Percentiles rank a stretch among this genome's conserved stretches.
These are phyloP conservation scores for Nothopassalora personata DNA, from an alignment of 2,329 filamentous ascomycete genomes.

Conservation along the genomic window DNA sequence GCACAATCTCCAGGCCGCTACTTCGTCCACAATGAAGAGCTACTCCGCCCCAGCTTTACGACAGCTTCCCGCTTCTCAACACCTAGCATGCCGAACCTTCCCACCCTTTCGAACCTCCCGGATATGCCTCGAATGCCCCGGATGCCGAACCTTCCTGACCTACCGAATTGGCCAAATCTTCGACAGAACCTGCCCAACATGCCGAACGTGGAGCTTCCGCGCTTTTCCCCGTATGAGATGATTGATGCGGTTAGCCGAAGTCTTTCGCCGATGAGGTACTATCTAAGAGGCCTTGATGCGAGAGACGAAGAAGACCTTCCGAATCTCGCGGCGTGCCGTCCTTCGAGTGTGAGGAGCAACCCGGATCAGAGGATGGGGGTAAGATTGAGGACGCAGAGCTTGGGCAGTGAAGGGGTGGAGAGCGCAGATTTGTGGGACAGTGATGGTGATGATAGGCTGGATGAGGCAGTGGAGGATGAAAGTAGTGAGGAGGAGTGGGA, in stretches of 20 bases:
- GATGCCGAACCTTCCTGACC: constrained; percentile 28
- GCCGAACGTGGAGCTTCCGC: constrained; percentile 33
- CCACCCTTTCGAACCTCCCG: constrained; percentile 16
- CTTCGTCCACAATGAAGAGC: constrained; percentile 29
- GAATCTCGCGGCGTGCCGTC: constrained; percentile 1
- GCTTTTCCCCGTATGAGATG: constrained; percentile 43
- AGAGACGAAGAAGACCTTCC: constrained; percentile 11
- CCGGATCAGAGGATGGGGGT: neutral
- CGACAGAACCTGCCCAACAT: constrained; percentile 17
- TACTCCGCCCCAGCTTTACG: constrained; percentile 25
- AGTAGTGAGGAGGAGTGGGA: constrained; percentile 28
- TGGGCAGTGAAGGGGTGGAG: constrained; percentile 2
- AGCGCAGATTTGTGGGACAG: constrained; percentile 23
- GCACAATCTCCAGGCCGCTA: constrained; percentile 29
- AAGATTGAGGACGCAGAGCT: constrained; percentile 1
- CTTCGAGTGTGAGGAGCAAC: constrained; percentile 16
- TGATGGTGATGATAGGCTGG: constrained; percentile 15
- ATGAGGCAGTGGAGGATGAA: constrained; percentile 21
- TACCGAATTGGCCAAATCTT: constrained; percentile 13
- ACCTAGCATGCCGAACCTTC: constrained; percentile 28
- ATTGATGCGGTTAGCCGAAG: constrained; percentile 42
- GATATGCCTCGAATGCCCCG: constrained; percentile 24
- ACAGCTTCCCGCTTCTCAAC: constrained; percentile 23
- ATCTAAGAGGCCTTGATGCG: constrained; percentile 33
- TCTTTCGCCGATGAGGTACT: constrained; percentile 43